These are phyloP conservation scores for Ramalina peruviana DNA, from an alignment of 495 filamentous ascomycete genomes.

Conservation along the genomic window DNA sequence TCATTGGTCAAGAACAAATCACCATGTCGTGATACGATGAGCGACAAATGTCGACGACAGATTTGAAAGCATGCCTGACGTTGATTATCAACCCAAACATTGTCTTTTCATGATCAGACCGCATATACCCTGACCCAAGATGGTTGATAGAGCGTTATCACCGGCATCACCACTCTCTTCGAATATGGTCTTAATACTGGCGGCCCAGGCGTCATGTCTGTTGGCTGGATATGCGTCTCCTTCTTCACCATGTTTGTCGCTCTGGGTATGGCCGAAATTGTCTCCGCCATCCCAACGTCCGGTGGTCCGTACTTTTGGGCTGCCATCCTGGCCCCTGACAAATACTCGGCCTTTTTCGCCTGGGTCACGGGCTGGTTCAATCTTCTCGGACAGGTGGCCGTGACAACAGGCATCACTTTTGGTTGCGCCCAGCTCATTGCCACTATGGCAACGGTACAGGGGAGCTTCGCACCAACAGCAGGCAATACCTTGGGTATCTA, in stretches of 20 bases:
- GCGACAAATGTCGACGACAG: neutral
- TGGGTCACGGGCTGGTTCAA: slow-evolving; percentile 58
- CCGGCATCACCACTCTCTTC: slow-evolving; percentile 45
- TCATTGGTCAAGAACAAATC: too few relatives aligned
- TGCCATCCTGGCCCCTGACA: slow-evolving; percentile 42
- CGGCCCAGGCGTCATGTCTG: slow-evolving; percentile 39
- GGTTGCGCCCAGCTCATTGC: slow-evolving; percentile 47
- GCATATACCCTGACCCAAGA: neutral
- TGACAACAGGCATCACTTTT: slow-evolving; percentile 55
- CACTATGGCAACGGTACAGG: slow-evolving; percentile 42
- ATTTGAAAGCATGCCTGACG: neutral
- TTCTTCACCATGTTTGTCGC: slow-evolving; percentile 46
- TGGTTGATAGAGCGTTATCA: slow-evolving; percentile 39
- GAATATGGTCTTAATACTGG: slow-evolving; percentile 42
- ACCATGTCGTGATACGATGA: neutral
- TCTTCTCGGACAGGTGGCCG: slow-evolving; percentile 46
- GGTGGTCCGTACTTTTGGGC: slow-evolving; percentile 58
- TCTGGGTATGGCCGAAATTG: slow-evolving; percentile 51
- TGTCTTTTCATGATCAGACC: too few relatives aligned
- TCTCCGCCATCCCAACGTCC: slow-evolving; percentile 47
- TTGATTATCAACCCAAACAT: neutral
- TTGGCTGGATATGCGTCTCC: slow-evolving; percentile 46
- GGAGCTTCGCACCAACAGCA: slow-evolving; percentile 34
- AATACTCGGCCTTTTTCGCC: slow-evolving; percentile 41
- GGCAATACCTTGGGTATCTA: slow-evolving; percentile 48